A percentile compares a stretch with the other conserved stretches of the same genome.
phyloP scores from a whole-genome alignment of 805 yeast genomes.

The Brettanomyces sp. region DNA sequence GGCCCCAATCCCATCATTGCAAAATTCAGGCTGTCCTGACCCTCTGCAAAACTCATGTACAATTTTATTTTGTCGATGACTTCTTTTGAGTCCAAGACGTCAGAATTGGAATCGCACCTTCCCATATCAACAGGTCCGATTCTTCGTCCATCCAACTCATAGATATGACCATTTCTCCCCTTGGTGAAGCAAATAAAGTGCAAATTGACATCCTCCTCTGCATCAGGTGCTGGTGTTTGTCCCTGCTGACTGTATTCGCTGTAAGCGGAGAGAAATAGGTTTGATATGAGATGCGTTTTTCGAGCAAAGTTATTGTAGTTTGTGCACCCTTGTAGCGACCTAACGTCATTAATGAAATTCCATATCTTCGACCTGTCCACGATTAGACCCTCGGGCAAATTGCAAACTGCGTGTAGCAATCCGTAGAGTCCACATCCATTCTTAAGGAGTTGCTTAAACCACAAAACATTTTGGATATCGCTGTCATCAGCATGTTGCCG shows the following conservation, averaged over 20 bases:
- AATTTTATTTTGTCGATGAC: conserved; percentile 50
- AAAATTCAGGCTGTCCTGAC: conserved; percentile 50
- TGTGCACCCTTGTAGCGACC: conserved; percentile 5
- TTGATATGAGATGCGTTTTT: conserved; percentile 20
- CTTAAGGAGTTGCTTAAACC: conserved; percentile 78
- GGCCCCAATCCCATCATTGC: conserved; percentile 74
- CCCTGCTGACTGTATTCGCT: conserved; percentile 42
- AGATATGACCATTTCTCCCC: conserved; percentile 44
- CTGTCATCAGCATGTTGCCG: conserved; percentile 9
- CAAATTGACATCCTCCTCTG: conserved; percentile 44
- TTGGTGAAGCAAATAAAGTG: conserved; percentile 75
- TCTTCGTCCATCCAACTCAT: conserved; percentile 86
- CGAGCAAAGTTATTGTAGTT: conserved; percentile 13
- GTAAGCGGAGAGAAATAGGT: conserved; percentile 25
- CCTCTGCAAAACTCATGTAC: conserved; percentile 58
- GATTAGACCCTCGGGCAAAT: conserved; percentile 37
- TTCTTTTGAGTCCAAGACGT: conserved; percentile 43
- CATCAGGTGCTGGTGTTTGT: conserved; percentile 58
- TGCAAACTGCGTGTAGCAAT: conserved; percentile 50
- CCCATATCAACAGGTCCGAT: conserved; percentile 65
- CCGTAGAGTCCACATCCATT: conserved; percentile 95
- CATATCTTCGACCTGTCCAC: conserved; percentile 26
- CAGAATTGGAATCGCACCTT: conserved; percentile 17
- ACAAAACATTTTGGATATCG: conserved; percentile 32
- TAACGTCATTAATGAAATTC: conserved; percentile 11